phyloP scores from a whole-genome alignment of 345 rosid species.

The Pistacia atlantica region DNA sequence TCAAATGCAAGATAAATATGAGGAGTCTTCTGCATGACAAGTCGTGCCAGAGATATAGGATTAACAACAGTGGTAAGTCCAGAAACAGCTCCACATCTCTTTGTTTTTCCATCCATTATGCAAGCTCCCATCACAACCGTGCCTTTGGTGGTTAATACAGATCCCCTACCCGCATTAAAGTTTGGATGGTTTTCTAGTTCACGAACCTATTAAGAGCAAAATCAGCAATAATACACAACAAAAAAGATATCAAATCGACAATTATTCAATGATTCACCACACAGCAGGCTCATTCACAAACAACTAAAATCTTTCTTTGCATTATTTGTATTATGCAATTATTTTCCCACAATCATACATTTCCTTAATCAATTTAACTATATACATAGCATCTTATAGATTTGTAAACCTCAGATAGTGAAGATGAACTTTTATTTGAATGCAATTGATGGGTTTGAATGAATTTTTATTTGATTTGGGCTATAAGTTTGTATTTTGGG shows the following conservation, averaged over 20 bases:
- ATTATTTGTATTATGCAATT: neutral
- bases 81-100: conserved; percentile 86
- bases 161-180: conserved; percentile 93
- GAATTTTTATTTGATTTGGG: no score
- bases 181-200: conserved; percentile 78
- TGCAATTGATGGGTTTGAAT: no score
- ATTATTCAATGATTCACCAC: neutral
- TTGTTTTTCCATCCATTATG: conserved; percentile 91
- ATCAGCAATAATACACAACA: neutral
- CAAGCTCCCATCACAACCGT: conserved; percentile 97
- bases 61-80: conserved; percentile 89
- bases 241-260: neutral
- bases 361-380: neutral
- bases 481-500: no score
- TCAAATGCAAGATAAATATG: conserved; percentile 80
- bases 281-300: neutral
- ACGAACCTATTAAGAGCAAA: conserved; percentile 53
- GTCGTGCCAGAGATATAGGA: conserved; percentile 76
- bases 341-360: no score
- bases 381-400: neutral
- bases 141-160: conserved; percentile 73
- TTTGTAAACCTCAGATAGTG: neutral
- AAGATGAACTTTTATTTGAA: no score
- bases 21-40: conserved; percentile 94
- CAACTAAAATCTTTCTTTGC: neutral